Conservation (phyloP, 306 rosid genomes). For the Gastrolobium bilobum region DNA sequence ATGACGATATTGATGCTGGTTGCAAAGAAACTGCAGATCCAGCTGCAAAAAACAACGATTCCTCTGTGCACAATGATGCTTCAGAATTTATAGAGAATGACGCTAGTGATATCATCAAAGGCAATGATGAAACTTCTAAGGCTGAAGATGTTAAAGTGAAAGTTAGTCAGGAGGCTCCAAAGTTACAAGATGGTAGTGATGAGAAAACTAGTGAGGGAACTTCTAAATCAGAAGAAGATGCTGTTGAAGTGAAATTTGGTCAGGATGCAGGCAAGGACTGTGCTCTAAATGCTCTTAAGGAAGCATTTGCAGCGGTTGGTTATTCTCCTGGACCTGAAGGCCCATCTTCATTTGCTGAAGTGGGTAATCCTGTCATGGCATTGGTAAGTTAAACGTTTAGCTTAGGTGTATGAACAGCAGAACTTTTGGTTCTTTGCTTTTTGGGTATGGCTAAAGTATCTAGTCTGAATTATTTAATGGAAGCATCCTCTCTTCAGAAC, state of each 20-base stretch:
- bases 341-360: constrained; percentile 81
- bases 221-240: constrained; percentile 63
- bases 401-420: constrained; percentile 16
- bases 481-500: constrained; percentile 12
- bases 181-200: constrained; percentile 58
- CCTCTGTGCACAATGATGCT: constrained; percentile 60
- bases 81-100: constrained; percentile 59
- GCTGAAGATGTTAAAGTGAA: constrained; percentile 62
- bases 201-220: constrained; percentile 61
- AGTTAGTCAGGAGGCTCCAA: constrained; percentile 55
- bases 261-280: constrained; percentile 59
- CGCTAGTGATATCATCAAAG: constrained; percentile 55
- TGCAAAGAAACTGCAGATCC: constrained; percentile 68
- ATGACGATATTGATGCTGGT: constrained; percentile 58
- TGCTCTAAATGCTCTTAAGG: constrained; percentile 80
- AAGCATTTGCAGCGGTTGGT: constrained; percentile 91
- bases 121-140: constrained; percentile 59
- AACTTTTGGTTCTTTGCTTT: constrained; percentile 22
- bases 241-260: constrained; percentile 53
- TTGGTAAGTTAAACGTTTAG: constrained; percentile 72
- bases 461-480: constrained; percentile 27
- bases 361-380: constrained; percentile 93
- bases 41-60: constrained; percentile 59
- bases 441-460: constrained; percentile 21
- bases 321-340: constrained; percentile 68